These are phyloP conservation scores for Penicillium sp. DNA, from an alignment of 2,329 filamentous ascomycete species.

Conservation along the genomic window DNA sequence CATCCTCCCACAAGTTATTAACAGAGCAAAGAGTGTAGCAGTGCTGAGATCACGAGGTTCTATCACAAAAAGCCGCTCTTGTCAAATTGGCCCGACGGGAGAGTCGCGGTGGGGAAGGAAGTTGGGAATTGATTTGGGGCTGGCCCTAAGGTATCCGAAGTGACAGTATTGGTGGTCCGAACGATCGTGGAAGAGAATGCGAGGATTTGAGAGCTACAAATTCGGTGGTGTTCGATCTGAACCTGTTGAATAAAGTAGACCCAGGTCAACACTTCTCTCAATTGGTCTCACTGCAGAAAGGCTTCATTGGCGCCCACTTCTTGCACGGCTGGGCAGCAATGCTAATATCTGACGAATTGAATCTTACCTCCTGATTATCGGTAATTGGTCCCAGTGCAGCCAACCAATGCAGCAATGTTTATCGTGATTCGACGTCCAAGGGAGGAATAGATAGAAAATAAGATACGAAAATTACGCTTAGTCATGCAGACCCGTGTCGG, in stretches of 20 bases:
- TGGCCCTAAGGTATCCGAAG: background rate
- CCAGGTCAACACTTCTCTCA: background rate
- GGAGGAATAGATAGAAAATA: slow-evolving; percentile 4
- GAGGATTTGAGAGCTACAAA: background rate
- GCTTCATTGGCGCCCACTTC: background rate
- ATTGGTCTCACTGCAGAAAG: background rate
- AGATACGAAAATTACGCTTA: slow-evolving; percentile 20
- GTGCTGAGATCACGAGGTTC: background rate
- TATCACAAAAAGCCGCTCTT: background rate
- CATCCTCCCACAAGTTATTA: background rate
- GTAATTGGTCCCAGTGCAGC: background rate
- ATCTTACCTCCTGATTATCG: background rate
- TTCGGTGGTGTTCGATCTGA: background rate
- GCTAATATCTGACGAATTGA: background rate
- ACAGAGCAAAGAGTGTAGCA: background rate
- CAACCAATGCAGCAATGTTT: background rate
- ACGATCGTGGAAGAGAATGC: background rate
- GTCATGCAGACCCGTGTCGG: slow-evolving; percentile 16
- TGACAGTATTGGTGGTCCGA: background rate
- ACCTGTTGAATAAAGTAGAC: background rate
- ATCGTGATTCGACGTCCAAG: background rate
- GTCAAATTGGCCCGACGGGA: background rate
- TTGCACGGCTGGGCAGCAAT: background rate
- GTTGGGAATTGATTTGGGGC: background rate
- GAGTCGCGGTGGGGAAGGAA: background rate